These are phyloP conservation scores for Nymphaea thermarum DNA, from an alignment of 164 flowering plant species.

Conservation along the genomic window DNA sequence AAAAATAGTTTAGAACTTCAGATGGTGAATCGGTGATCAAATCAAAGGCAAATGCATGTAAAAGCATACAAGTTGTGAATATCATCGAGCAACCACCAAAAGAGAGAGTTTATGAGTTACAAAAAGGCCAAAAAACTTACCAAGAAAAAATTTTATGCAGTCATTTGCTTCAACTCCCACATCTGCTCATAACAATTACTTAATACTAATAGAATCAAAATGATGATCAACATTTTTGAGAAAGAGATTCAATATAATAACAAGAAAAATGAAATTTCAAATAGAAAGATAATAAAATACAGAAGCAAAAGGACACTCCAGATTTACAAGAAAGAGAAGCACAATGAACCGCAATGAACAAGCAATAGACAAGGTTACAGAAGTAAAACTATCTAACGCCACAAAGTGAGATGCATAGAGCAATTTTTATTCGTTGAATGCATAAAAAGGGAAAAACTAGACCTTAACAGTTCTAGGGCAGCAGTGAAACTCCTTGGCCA, in stretches of 20 bases:
- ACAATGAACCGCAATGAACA: too few relatives aligned
- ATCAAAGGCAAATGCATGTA: too few relatives aligned
- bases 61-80: too few relatives aligned
- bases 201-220: too few relatives aligned
- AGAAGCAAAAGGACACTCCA: background rate
- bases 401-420: background rate
- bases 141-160: slow-evolving; percentile 66
- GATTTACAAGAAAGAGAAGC: background rate
- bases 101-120: background rate
- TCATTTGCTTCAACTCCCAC: slow-evolving; percentile 71
- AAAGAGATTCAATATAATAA: background rate
- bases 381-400: too few relatives aligned
- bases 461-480: too few relatives aligned
- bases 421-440: background rate
- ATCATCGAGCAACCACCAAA: background rate
- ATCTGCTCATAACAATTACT: slow-evolving; percentile 28
- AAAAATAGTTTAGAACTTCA: too few relatives aligned
- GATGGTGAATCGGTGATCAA: too few relatives aligned
- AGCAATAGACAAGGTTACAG: too few relatives aligned
- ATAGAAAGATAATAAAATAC: background rate
- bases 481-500: too few relatives aligned
- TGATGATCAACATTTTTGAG: too few relatives aligned
- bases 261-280: background rate
- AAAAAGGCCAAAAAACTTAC: slow-evolving; percentile 19
- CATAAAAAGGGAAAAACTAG: too few relatives aligned